Base-by-base conservation (phyloP, 2,329 filamentous ascomycete species). In the Aspergillus novofumigatus region DNA sequence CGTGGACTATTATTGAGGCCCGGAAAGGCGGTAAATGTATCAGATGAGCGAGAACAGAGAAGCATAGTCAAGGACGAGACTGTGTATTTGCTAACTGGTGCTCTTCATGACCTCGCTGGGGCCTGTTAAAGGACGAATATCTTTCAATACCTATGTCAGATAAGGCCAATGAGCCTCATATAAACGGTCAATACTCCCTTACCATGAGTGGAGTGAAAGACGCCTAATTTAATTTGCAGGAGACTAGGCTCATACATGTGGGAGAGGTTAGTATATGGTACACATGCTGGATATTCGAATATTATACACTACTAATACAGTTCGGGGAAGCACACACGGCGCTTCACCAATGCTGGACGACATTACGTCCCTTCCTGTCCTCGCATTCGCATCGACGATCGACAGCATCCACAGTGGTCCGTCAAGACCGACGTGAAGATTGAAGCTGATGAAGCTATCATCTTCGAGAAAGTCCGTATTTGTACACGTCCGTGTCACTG, bases 71-170 rank as follows among this genome's bases (percentile, higher is more conserved):
- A 35, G 32, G 32, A 6, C 32, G 11, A 35, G 11, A 17, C 14
- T 35, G 11, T 14, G 29, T 14, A 4, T 11, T 10, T 74, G 74
- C 14, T 69, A 70, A 35, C 77, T 65, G 7, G 74, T 75, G 55
- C 73, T 76, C 64, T 78, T 77, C 64, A 75, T 68, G 51, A 75
- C 72, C 26, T 72, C 67, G 59, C 74, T 63, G 47, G 74, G 69
- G 52, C 74, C 75, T 26, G 70, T 65, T 8, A 65, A 28, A 76
- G 62, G n/a, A 76, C 63, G 26, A 73, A 67, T 6, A 68, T 56
- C 56, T 76, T 76, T 77, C 60, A 23, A 48, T 49, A 53, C 11
- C 17, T 52, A 25, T 38, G 8, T 20, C 21, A 35, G 28, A 48
- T 14, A 41, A 29, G 50, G 38, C 23, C 20, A 23, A 26, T 38